Conservation (phyloP, 441 rosid species). For the Iberis amara region DNA sequence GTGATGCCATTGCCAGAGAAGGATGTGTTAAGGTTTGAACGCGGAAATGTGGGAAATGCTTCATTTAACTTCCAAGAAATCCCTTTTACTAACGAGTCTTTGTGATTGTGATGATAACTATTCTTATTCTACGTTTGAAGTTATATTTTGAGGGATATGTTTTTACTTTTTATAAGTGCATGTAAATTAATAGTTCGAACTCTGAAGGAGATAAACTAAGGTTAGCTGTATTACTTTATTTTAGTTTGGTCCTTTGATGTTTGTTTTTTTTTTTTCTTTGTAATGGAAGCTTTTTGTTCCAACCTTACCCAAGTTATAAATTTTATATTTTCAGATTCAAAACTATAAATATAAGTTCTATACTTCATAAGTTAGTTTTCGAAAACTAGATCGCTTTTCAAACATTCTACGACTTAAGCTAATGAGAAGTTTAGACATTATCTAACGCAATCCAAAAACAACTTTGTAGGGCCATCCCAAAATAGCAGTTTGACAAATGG, state of each 20-base stretch:
- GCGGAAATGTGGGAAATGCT: conserved; percentile 64
- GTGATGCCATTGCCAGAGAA: conserved; percentile 48
- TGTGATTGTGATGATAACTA: conserved; percentile 15
- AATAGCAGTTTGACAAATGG: no score
- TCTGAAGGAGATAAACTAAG: background rate
- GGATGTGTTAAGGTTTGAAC: conserved; percentile 39
- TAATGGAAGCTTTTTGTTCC: background rate
- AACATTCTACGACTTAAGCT: no score
- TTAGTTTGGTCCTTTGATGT: background rate
- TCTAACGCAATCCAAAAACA: no score
- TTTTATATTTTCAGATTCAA: no score
- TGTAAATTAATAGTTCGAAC: conserved; percentile 18
- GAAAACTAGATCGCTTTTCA: no score
- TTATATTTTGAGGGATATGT: conserved; percentile 10
- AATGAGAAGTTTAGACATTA: no score
- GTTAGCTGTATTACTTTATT: conserved; percentile 1
- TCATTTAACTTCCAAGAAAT: conserved; percentile 85
- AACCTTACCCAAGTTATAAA: no score
- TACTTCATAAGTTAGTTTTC: no score
- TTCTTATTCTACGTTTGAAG: conserved; percentile 6
- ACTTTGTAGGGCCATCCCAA: no score
- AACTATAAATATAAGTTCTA: no score
- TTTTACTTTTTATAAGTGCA: conserved; percentile 18
- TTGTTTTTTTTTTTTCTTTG: background rate
- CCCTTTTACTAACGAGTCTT: conserved; percentile 45